Base-by-base conservation (phyloP, 495 filamentous ascomycete genomes). In the Aspergillus campestris region DNA sequence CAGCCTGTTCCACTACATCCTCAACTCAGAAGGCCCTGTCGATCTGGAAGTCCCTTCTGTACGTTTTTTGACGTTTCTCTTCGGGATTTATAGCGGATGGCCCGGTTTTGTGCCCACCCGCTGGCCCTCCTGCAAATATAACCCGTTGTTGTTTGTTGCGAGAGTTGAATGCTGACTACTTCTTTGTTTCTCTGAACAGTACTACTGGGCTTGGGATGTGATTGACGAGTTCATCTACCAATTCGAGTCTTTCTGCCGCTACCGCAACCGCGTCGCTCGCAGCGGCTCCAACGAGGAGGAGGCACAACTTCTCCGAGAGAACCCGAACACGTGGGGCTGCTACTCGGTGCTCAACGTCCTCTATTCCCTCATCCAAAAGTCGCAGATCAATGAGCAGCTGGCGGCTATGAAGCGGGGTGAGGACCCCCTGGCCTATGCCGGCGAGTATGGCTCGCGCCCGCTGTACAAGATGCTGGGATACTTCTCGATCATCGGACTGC, bases 191-290 rank as follows among this genome's bases (percentile, higher is more conserved):
- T 45, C 35, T 30, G 5, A 43, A 66, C 68, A 98, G 92, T 90
- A 95, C 70, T 95, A 89, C 73, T 98, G 92, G 92, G 94, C 92
- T 12, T 98, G 94, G 92, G 92, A 98, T 70, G 94, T 96, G 48
- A 97, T 98, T 67, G 92, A 98, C 60, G 92, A 98, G 62, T 98
- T 98, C 72, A 97, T 98, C 70, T 98, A 98, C 76, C 92, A 98
- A 67, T 98, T 98, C 76, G 96, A 98, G 74, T 94, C 88, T 32
- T 98, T 97, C 75, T 97, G 89, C 66, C 84, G 87, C 42, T 95
- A 96, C 77, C 84, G 92, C 55, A 87, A 92, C 54, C 82, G 88
- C 31, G 79, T 96, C 48, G 92, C 92, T 47, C 79, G 87, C 57
- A 86, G 87, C 57, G 85, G 75, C 51, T 82, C 83, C 62, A 88